Evolutionary conservation across 441 rosid species (phyloP).

Genomic region (Jatropha podagrica): DNA sequence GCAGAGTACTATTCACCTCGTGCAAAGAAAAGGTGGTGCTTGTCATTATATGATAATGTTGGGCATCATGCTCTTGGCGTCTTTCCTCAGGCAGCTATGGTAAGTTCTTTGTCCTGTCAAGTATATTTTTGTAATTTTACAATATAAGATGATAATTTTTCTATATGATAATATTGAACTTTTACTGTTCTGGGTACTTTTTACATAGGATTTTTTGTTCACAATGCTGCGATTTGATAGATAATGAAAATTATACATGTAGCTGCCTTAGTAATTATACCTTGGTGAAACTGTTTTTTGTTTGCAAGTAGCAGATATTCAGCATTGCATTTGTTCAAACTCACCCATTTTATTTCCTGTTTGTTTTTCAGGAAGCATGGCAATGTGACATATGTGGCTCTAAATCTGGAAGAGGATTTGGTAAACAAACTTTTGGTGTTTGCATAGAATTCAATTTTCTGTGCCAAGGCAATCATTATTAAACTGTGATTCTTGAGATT

Average conservation of each 20-base stretch:
- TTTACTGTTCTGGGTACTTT: neutral
- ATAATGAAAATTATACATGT: too few relatives aligned
- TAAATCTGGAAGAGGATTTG: conserved; percentile 98
- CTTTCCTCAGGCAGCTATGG: conserved; percentile 96
- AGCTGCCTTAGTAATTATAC: neutral
- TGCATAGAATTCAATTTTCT: neutral
- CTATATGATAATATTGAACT: neutral
- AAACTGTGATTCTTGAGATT: neutral
- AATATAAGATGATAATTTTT: neutral
- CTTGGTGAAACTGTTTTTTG: neutral
- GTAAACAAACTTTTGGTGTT: conserved; percentile 45
- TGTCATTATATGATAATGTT: conserved; percentile 84
- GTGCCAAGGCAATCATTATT: neutral
- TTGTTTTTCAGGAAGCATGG: conserved; percentile 82
- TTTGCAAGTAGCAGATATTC: neutral
- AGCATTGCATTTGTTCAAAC: neutral
- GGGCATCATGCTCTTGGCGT: conserved; percentile 95
- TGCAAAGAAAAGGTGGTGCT: conserved; percentile 98
- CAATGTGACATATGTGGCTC: conserved; percentile 93
- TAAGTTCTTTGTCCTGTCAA: conserved; percentile 36
- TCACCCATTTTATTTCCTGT: conserved; percentile 1
- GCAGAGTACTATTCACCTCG: conserved; percentile 93
- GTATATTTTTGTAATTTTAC: neutral
- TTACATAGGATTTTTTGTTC: neutral
- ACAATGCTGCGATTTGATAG: neutral